Conservation (phyloP, 1,139 yeast species). For the Hansenula sp. region DNA sequence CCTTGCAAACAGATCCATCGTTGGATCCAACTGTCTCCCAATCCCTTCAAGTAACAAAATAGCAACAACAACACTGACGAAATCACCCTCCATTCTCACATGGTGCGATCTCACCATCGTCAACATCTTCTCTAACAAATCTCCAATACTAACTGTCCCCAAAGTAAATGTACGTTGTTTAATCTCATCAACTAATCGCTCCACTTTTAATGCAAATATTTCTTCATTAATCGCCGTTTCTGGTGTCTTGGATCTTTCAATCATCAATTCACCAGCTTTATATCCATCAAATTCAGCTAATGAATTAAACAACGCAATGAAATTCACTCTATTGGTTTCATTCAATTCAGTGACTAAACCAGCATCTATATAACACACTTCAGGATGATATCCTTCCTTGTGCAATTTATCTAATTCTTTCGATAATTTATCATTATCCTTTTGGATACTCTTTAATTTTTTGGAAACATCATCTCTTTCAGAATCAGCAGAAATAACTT, state of each 20-base stretch:
- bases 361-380: conserved; percentile 85
- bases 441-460: conserved; percentile 36
- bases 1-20: conserved; percentile 92
- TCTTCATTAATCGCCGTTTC: conserved; percentile 84
- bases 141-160: conserved; percentile 91
- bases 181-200: conserved; percentile 72
- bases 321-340: conserved; percentile 71
- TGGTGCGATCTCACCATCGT: conserved; percentile 91
- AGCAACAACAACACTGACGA: conserved; percentile 89
- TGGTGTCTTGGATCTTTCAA: conserved; percentile 91
- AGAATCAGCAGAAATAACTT: conserved; percentile 22
- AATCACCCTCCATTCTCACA: conserved; percentile 97
- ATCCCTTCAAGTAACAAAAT: conserved; percentile 87
- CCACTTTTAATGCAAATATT: conserved; percentile 82
- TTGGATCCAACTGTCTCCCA: conserved; percentile 91
- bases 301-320: conserved; percentile 84
- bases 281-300: conserved; percentile 91
- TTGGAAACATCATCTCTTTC: conserved; percentile 47
- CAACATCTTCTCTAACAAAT: conserved; percentile 78
- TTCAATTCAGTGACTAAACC: conserved; percentile 91
- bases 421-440: conserved; percentile 45
- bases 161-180: conserved; percentile 86
- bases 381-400: conserved; percentile 71
- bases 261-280: conserved; percentile 91
- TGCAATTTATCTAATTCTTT: conserved; percentile 44